These are phyloP conservation scores for Myxozyma melibiosi DNA, from an alignment of 805 yeast genomes.

Conservation along the genomic window DNA sequence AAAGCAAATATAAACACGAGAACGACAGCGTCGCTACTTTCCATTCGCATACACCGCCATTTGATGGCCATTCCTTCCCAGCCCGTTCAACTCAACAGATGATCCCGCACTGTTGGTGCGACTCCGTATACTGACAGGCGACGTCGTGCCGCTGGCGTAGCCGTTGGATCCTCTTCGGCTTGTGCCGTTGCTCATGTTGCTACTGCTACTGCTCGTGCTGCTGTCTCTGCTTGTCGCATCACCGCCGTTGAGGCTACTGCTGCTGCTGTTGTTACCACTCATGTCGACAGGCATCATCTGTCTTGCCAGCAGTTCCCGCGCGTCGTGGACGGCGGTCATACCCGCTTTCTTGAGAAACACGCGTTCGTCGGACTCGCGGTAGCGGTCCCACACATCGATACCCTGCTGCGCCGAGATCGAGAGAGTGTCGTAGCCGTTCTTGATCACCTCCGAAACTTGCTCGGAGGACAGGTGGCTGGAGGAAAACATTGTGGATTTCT, in stretches of 20 bases:
- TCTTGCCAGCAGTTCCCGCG: conserved; percentile 16
- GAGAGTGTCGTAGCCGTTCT: conserved; percentile 37
- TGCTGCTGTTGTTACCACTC: neutral
- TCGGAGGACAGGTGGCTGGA: conserved; percentile 34
- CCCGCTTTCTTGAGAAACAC: conserved; percentile 26
- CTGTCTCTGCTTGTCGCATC: neutral
- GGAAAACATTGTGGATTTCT: conserved; percentile 17
- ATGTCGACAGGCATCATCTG: conserved; percentile 6
- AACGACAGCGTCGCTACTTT: neutral
- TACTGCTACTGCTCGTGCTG: neutral
- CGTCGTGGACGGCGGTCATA: conserved; percentile 23
- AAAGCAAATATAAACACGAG: neutral
- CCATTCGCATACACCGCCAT: neutral
- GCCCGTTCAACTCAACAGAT: neutral
- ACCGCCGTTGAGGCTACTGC: neutral
- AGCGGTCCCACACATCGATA: conserved; percentile 30
- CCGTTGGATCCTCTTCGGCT: neutral
- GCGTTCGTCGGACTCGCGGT: conserved; percentile 32
- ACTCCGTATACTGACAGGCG: conserved; percentile 4
- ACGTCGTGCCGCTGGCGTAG: neutral
- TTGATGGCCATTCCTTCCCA: neutral
- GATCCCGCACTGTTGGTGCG: conserved; percentile 2
- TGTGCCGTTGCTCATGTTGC: neutral
- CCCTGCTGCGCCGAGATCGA: conserved; percentile 36
- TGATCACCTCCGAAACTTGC: conserved; percentile 38